These are phyloP conservation scores for Chaetomiaceae sp. DNA, from an alignment of 2,329 filamentous ascomycete species.

Conservation along the genomic window DNA sequence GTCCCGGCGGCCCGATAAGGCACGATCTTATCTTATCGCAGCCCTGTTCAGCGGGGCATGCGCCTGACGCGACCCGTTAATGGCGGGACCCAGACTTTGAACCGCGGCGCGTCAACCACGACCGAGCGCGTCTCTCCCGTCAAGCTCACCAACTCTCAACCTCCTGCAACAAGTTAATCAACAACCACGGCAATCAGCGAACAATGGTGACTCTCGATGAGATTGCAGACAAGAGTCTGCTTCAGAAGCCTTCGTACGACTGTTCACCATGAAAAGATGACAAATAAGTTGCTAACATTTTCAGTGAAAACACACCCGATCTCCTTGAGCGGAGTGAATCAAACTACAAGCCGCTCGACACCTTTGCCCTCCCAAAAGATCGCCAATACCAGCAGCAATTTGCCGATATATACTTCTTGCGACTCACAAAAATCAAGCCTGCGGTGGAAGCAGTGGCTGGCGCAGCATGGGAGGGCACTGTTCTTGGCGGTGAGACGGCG, in stretches of 20 bases:
- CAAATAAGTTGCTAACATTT: slow-evolving; percentile 15
- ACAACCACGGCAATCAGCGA: background rate
- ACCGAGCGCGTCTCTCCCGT: slow-evolving; percentile 12
- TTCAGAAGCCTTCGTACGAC: slow-evolving; percentile 47
- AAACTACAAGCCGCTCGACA: slow-evolving; percentile 68
- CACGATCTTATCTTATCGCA: slow-evolving; percentile 27
- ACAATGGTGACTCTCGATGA: slow-evolving; percentile 44
- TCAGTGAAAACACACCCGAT: slow-evolving; percentile 35
- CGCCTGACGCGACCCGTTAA: slow-evolving; percentile 18
- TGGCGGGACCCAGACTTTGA: slow-evolving; percentile 1
- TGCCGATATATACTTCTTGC: slow-evolving; percentile 95
- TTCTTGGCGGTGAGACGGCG: slow-evolving; percentile 71
- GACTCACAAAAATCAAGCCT: slow-evolving; percentile 82
- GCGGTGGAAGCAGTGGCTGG: slow-evolving; percentile 69
- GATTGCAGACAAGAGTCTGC: slow-evolving; percentile 37
- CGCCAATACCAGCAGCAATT: slow-evolving; percentile 90
- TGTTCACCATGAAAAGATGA: slow-evolving; percentile 16
- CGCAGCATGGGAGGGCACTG: slow-evolving; percentile 72
- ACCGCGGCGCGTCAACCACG: slow-evolving; percentile 13
- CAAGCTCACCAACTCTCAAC: background rate
- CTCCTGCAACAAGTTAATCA: background rate
- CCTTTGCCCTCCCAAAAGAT: slow-evolving; percentile 66
- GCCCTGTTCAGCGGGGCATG: slow-evolving; percentile 13
- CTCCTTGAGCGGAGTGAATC: slow-evolving; percentile 47
- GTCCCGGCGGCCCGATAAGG: slow-evolving; percentile 18